These are phyloP conservation scores for Tripidium arundinaceum DNA, from an alignment of 202 grass and related monocot genomes.

Conservation along the genomic window DNA sequence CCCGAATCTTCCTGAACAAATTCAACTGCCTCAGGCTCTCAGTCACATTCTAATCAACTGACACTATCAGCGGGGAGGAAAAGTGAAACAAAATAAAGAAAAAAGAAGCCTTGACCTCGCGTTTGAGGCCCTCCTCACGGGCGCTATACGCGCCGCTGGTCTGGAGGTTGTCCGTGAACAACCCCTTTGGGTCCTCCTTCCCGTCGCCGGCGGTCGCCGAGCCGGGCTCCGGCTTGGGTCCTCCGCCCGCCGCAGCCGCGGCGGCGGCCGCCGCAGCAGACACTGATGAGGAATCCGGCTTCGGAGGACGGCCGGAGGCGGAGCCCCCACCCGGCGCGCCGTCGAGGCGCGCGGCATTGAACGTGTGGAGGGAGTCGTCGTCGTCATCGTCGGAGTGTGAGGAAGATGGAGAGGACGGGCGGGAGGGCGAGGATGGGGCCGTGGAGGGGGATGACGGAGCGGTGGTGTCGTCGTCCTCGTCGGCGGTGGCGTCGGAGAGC, in stretches of 20 bases:
- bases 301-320: slow-evolving; percentile 45
- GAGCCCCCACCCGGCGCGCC: slow-evolving; percentile 32
- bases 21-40: slow-evolving; percentile 10
- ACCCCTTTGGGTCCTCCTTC: slow-evolving; percentile 80
- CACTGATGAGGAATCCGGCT: slow-evolving; percentile 51
- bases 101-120: slow-evolving; percentile 53
- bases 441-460: slow-evolving; percentile 46
- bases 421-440: slow-evolving; percentile 44
- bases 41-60: slow-evolving; percentile 6
- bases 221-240: slow-evolving; percentile 38
- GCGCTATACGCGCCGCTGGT: slow-evolving; percentile 92
- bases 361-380: slow-evolving; percentile 63
- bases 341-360: slow-evolving; percentile 72
- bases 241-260: background rate
- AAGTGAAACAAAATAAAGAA: background rate
- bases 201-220: slow-evolving; percentile 49
- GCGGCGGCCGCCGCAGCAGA: slow-evolving; percentile 36
- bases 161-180: slow-evolving; percentile 96
- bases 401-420: slow-evolving; percentile 52
- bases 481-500: slow-evolving; percentile 47
- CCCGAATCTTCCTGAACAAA: slow-evolving; percentile 76
- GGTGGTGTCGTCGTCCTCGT: slow-evolving; percentile 60
- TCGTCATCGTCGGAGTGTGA: slow-evolving; percentile 83
- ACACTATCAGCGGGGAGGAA: background rate
- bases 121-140: slow-evolving; percentile 90